Base-by-base conservation (phyloP, 169 alveolate genomes). In the Perkinsus chesapeaki region DNA sequence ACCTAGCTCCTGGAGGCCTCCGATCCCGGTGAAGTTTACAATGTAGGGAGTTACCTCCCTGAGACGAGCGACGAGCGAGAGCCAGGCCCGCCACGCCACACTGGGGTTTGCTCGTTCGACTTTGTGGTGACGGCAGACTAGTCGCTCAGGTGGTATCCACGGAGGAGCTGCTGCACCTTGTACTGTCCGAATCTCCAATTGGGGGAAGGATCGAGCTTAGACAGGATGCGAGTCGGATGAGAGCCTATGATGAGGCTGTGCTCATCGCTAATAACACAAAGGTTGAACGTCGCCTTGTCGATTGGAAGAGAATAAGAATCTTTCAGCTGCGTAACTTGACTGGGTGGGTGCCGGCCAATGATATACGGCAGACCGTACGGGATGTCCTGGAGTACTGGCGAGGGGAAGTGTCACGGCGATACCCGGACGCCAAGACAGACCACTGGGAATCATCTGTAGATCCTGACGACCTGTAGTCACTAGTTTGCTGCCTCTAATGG, bases 1-100 rank as follows among this genome's bases (percentile, higher is more conserved):
- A 7, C 27, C 31, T 16, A 60, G 82, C 37, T 60, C 82, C 31
- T 60, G 82, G 82, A 60, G 82, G 27, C 36, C 23, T 60, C 82
- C 12, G 82, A 27, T 23, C 93, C 93, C n/a, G 93, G 93, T 3
- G 93, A 91, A n/a, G 93, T 60, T 5, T 91, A 91, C 27, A 91
- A 91, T 39, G 73, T 91, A 39, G 93, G 93, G 7, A 60, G 82
- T 34, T 60, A 12, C 82, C 7, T 60, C 37, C 37, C 36, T 9
- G 82, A 60, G 82, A 34, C 82, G 3, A 16, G 37, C 27, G 82
- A 23, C 3, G 82, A 60, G 23, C 37, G 27, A 20, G 82, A 1
- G n/a, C n/a, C 16, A 5, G 60, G 16, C 16, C 16, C 60, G 5
- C 5, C 23, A 9, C 60, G 60, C 3, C 82, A 60, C 82, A 60